A percentile compares a stretch with the other conserved stretches of the same genome.
phyloP scores from a whole-genome alignment of 2,329 filamentous ascomycete species.

The Cladosporium phlei region DNA sequence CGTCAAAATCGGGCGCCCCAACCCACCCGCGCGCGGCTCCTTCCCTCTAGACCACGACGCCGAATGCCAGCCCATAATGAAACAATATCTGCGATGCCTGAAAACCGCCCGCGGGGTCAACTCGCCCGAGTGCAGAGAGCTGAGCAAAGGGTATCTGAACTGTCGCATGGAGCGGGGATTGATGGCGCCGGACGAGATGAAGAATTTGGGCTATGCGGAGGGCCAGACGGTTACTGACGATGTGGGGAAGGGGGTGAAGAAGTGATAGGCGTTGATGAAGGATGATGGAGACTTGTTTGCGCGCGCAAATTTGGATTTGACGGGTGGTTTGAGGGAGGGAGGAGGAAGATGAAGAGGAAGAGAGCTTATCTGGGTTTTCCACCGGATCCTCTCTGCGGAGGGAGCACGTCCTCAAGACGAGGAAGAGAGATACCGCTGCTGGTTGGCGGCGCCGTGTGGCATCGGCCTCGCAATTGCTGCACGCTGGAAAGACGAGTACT shows the following conservation, averaged over 20 bases:
- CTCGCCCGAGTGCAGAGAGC: constrained; percentile 73
- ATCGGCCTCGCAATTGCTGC: too few species aligned
- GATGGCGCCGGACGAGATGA: constrained; percentile 93
- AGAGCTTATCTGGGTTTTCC: too few species aligned
- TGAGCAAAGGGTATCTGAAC: constrained; percentile 82
- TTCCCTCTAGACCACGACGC: constrained; percentile 97
- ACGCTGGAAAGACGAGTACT: too few species aligned
- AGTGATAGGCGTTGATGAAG: too few species aligned
- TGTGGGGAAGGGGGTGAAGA: constrained; percentile 1
- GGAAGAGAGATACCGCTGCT: too few species aligned
- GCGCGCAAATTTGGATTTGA: too few species aligned
- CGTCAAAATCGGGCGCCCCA: constrained; percentile 61
- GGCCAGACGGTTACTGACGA: constrained; percentile 31
- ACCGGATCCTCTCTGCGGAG: too few species aligned
- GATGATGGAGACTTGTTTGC: too few species aligned
- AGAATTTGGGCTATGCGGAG: constrained; percentile 77
- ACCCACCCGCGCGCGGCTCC: constrained; percentile 82
- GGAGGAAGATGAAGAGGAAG: too few species aligned
- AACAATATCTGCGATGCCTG: constrained; percentile 78
- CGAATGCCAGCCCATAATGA: constrained; percentile 90
- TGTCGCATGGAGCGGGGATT: constrained; percentile 96
- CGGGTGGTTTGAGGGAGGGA: too few species aligned
- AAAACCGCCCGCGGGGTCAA: constrained; percentile 80
- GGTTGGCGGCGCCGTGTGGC: too few species aligned
- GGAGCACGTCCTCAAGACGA: too few species aligned